Base-by-base conservation (phyloP, 2,329 filamentous ascomycete species). In the Neonectria hederae region DNA sequence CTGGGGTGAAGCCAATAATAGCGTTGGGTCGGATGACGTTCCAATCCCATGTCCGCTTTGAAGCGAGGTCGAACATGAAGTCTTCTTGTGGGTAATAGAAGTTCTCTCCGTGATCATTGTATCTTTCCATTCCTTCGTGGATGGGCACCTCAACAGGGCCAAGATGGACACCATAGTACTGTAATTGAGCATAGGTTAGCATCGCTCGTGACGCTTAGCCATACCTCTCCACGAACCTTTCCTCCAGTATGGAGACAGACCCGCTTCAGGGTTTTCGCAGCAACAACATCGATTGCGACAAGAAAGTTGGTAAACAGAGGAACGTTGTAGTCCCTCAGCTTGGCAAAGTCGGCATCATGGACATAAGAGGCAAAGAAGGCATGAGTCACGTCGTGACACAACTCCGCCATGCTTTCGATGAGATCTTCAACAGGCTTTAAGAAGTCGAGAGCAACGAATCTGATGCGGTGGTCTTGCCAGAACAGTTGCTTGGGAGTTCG, bases 311-410 rank as follows among this genome's bases (percentile, higher is more conserved):
- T 58, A 22, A 69, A 69, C 2, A 69, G 17, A 2, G 67, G 67
- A n/a, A 69, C 49, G 14, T 69, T 69, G 46, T 48, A 53, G 13
- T 69, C 65, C 13, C 42, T 30, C 19, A 69, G 57, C 57, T 68
- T 69, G 45, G 58, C 40, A 26, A 69, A 69, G 46, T 69, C 67
- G 2, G 67, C 65, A 2, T 24, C 51, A 17, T 69, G 65, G 10
- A 68, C 63, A n/a, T 69, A 69, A 7, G 67, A 69, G 1, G 65
- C 57, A 22, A 69, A 69, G 51, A 64, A 69, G 14, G 67, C 63
- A 24, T 69, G 67, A 2, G 67, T 69, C 0, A 69, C 65, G 26
- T 69, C 67, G 22, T 66, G 52, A 38, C 67, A 69, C 4, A 68
- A 4, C 21, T 35, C 51, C n/a, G 51, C 51, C 65, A 69, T 69